A percentile compares a stretch with the other conserved stretches of the same genome.
Evolutionary conservation across 208 protist species (phyloP).

Genomic region (Leishmania aethiopica): DNA sequence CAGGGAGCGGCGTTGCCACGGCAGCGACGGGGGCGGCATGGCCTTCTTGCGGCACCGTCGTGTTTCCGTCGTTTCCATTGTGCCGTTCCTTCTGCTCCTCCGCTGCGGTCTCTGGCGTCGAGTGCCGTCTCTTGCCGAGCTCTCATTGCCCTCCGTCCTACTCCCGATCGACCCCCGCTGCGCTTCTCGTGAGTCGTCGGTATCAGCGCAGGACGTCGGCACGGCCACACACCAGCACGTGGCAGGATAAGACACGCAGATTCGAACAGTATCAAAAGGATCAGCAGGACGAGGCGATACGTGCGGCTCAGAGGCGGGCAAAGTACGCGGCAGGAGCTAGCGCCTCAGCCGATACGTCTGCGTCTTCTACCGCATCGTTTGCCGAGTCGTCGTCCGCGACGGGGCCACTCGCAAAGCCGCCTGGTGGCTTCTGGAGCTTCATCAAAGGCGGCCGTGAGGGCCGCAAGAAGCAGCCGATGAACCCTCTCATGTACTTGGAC

Average conservation of each 20-base stretch:
- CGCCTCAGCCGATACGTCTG: not conserved
- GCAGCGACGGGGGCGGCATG: not conserved
- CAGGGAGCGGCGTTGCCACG: not conserved
- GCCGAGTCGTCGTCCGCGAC: not conserved
- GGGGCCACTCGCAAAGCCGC: not conserved
- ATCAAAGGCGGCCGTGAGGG: slow-evolving; percentile 21
- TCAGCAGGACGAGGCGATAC: slow-evolving; percentile 27
- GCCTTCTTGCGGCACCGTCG: not conserved
- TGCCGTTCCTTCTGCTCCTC: not conserved
- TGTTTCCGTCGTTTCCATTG: not conserved
- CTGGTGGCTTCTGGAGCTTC: slow-evolving; percentile 13
- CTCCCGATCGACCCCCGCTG: not conserved
- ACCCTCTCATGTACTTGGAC: slow-evolving; percentile 20
- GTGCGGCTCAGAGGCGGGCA: slow-evolving; percentile 23
- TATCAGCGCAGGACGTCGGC: slow-evolving; percentile 33
- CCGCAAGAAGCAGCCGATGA: slow-evolving; percentile 14
- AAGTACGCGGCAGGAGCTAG: not conserved
- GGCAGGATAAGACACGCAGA: slow-evolving; percentile 31
- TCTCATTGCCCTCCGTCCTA: not conserved
- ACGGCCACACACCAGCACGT: slow-evolving; percentile 25
- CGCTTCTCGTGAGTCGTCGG: slow-evolving; percentile 18
- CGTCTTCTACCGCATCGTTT: not conserved
- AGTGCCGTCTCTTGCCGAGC: not conserved
- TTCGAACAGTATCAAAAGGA: slow-evolving; percentile 26
- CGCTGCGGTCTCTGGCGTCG: not conserved